Base-by-base conservation (phyloP, 495 filamentous ascomycete species). In the Penicillium goetzii region DNA sequence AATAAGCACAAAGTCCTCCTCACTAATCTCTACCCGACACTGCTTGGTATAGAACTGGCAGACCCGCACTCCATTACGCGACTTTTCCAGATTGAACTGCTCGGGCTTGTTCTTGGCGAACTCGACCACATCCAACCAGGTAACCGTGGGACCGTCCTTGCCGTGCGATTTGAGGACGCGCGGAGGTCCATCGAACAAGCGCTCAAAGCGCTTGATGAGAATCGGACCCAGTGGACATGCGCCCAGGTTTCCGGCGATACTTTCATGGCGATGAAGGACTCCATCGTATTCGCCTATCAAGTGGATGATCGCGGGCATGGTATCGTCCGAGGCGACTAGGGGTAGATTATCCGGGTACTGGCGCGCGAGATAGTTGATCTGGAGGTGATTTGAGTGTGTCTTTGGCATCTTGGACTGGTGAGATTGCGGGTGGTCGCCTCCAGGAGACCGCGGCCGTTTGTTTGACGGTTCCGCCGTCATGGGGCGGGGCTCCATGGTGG, bases 41-140 rank as follows among this genome's bases (percentile, higher is more conserved):
- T 92, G 89, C 68, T 92, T 92, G 52, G 91, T 87, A 63, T 89
- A 86, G 74, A 95, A 93, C 60, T 90, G 91, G 64, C 92, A 94
- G 34, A 88, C 86, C 23, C 86, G 86, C 61, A 84, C 76, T 0
- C 88, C 89, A 66, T 89, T 88, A 47, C 84, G 82, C 54, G 83
- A 81, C 60, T 91, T 86, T 56, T 86, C 86, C 60, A 94, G 78
- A 33, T 85, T 85, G 77, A 96, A 94, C 58, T 93, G 90, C 68
- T 86, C 83, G 0, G 92, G 90, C 64, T 93, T 92, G 65, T 82
- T 85, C 68, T 88, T 87, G 56, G 92, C 90, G 77, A 93, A 95
- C 60, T 90, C 88, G 56, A 94, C 89, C 45, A 96, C 87, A 65
- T 96, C 92, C 40, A 93, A 78, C 92, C 92, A 96, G 17, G 85